Evolutionary conservation across 371 early-diverging fungal species (phyloP).

Genomic region (Lichtheimia ramosa): DNA sequence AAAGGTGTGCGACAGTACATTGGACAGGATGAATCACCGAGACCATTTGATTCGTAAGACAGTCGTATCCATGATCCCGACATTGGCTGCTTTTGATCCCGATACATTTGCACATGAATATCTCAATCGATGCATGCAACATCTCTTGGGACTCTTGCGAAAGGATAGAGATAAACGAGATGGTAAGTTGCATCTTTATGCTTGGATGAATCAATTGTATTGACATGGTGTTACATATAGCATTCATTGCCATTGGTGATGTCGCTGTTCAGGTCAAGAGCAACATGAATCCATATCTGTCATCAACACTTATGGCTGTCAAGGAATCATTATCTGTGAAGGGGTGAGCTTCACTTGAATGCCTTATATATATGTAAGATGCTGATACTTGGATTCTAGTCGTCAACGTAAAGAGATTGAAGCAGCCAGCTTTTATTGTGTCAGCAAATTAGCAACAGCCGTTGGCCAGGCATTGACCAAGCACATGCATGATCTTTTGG

Average conservation of each 20-base stretch:
- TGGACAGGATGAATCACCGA: constrained; percentile 79
- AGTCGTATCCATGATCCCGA: constrained; percentile 83
- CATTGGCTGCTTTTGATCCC: constrained; percentile 83
- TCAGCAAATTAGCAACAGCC: constrained; percentile 86
- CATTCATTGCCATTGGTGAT: constrained; percentile 86
- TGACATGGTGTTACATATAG: too few relatives aligned
- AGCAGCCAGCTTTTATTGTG: constrained; percentile 79
- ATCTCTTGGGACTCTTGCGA: constrained; percentile 74
- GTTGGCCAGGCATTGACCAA: constrained; percentile 89
- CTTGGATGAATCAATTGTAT: too few relatives aligned
- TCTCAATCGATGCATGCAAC: constrained; percentile 74
- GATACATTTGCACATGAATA: constrained; percentile 73
- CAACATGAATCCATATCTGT: constrained; percentile 81
- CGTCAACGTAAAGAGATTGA: constrained; percentile 66
- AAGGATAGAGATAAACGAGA: constrained; percentile 78
- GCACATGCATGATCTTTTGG: constrained; percentile 86
- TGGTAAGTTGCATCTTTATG: constrained; percentile 30
- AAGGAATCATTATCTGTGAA: constrained; percentile 70
- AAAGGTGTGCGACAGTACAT: constrained; percentile 76
- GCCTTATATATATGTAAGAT: not conserved
- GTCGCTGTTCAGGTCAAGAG: constrained; percentile 84
- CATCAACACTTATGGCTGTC: constrained; percentile 68
- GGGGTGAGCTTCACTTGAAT: constrained; percentile 22
- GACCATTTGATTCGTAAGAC: constrained; percentile 83
- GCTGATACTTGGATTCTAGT: constrained; percentile 14